Evolutionary conservation across 805 yeast genomes (phyloP).

Genomic region (Metschnikowia dekortorum): DNA sequence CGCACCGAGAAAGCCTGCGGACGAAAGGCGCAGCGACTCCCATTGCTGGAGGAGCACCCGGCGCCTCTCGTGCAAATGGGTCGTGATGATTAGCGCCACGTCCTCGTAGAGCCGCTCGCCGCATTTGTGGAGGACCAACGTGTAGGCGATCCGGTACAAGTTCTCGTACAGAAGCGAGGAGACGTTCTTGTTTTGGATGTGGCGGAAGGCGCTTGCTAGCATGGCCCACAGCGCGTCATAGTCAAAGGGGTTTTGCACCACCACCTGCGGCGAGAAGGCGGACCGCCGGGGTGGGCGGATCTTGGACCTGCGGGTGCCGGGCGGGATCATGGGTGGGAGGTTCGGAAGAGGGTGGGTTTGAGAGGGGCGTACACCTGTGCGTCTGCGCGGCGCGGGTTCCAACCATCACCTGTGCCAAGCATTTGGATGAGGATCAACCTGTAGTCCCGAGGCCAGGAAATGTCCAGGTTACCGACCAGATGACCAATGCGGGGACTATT

Average conservation of each 20-base stretch:
- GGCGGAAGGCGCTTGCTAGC: constrained; percentile 61
- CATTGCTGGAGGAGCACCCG: constrained; percentile 18
- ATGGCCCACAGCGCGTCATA: constrained; percentile 66
- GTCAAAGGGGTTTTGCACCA: constrained; percentile 38
- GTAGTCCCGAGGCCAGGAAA: too few species aligned
- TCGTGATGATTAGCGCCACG: constrained; percentile 45
- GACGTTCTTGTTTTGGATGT: constrained; percentile 70
- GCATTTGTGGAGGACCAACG: constrained; percentile 63
- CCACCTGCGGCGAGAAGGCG: constrained; percentile 18
- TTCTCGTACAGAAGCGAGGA: constrained; percentile 76
- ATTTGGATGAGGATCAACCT: too few species aligned
- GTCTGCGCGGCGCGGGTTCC: too few species aligned
- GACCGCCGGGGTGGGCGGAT: constrained; percentile 63
- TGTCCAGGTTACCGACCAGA: too few species aligned
- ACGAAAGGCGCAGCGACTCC: constrained; percentile 10
- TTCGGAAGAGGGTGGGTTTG: background rate
- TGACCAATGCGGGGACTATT: too few species aligned
- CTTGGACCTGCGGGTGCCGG: constrained; percentile 46
- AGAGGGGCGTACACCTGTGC: background rate
- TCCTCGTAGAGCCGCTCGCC: constrained; percentile 64
- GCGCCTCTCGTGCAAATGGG: constrained; percentile 36
- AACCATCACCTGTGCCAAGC: too few species aligned
- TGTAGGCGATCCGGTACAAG: constrained; percentile 74
- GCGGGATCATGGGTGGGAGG: constrained; percentile 12
- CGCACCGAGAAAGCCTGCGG: constrained; percentile 33